These are phyloP conservation scores for Poa annua DNA, from an alignment of 176 grass and related monocot genomes.

Conservation along the genomic window DNA sequence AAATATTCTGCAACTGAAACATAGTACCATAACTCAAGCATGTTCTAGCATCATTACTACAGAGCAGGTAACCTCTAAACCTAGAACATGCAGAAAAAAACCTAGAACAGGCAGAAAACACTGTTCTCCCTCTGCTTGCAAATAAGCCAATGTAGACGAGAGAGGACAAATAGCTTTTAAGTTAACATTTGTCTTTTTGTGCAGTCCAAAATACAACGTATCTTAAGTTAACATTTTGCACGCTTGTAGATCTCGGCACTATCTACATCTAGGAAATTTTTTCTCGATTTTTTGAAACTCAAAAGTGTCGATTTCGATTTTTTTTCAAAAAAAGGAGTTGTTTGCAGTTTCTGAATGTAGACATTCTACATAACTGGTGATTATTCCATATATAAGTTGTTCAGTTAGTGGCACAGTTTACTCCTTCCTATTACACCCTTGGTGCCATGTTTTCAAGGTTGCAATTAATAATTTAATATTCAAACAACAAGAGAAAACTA, in stretches of 20 bases:
- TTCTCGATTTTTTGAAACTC: too few relatives aligned
- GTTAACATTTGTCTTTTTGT: too few relatives aligned
- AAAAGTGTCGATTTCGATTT: too few relatives aligned
- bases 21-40: conserved; percentile 7
- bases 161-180: too few relatives aligned
- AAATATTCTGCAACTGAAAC: background rate
- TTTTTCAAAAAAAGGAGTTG: too few relatives aligned
- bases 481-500: background rate
- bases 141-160: background rate
- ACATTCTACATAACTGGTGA: background rate
- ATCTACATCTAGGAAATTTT: too few relatives aligned
- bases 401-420: background rate
- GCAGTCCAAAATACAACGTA: too few relatives aligned
- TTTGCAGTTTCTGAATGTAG: too few relatives aligned
- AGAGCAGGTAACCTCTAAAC: background rate
- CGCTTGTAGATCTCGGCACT: too few relatives aligned
- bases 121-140: background rate
- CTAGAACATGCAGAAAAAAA: conserved; percentile 15
- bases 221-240: too few relatives aligned
- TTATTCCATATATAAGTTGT: background rate
- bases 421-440: background rate
- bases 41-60: background rate
- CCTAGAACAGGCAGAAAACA: conserved; percentile 15
- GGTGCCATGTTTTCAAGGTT: conserved; percentile 14
- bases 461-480: background rate